These are phyloP conservation scores for Syzygium oleosum DNA, from an alignment of 345 rosid genomes.

Conservation along the genomic window DNA sequence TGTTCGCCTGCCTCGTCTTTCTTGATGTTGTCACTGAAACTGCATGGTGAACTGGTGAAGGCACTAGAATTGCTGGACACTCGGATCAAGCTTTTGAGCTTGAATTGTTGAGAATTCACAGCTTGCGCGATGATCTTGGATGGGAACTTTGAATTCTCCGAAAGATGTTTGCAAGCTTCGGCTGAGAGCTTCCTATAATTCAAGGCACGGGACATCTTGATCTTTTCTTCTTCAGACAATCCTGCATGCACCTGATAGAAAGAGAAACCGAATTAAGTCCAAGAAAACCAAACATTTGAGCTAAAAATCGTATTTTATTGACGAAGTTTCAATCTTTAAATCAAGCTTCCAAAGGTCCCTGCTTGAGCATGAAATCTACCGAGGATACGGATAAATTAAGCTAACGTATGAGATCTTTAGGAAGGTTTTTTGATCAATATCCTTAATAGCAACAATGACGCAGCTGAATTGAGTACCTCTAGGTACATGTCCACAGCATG, in stretches of 20 bases:
- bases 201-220: conserved; percentile 42
- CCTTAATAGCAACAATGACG: neutral
- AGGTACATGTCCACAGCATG: conserved; percentile 72
- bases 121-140: conserved; percentile 31
- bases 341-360: neutral
- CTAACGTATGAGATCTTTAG: neutral
- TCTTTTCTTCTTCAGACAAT: conserved; percentile 62
- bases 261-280: neutral
- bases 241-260: conserved; percentile 56
- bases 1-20: conserved; percentile 19
- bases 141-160: conserved; percentile 54
- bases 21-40: conserved; percentile 5
- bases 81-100: conserved; percentile 34
- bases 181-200: conserved; percentile 64
- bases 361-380: neutral
- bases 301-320: neutral
- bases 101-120: conserved; percentile 31
- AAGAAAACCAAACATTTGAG: neutral
- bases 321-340: neutral
- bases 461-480: conserved; percentile 34
- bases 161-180: conserved; percentile 47
- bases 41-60: conserved; percentile 12
- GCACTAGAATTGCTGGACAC: conserved; percentile 5
- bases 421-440: neutral
- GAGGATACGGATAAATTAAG: neutral